These are phyloP conservation scores for Pelargonium nanum DNA, from an alignment of 345 rosid genomes.

Conservation along the genomic window DNA sequence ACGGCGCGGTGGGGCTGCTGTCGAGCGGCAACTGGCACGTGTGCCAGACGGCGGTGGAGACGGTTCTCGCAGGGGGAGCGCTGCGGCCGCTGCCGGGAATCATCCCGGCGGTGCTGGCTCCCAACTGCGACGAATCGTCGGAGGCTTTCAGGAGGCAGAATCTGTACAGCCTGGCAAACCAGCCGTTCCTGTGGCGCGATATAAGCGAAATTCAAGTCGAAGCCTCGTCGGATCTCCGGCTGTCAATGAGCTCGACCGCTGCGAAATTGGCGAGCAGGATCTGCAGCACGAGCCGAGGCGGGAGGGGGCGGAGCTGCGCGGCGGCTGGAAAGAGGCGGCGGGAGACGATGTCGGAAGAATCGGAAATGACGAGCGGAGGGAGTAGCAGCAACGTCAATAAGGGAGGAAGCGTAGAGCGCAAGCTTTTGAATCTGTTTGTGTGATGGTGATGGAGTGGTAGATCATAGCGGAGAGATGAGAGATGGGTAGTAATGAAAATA, in stretches of 20 bases:
- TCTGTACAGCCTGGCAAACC: background rate
- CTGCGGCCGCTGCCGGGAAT: background rate
- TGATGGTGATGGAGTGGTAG: too few species aligned
- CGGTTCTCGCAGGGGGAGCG: slow-evolving; percentile 22
- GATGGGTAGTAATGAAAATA: too few species aligned
- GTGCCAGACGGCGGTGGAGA: slow-evolving; percentile 30
- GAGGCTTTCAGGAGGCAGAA: slow-evolving; percentile 5
- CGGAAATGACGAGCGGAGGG: slow-evolving; percentile 25
- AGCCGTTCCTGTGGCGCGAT: too few species aligned
- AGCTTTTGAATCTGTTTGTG: slow-evolving; percentile 58
- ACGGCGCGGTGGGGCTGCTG: slow-evolving; percentile 33
- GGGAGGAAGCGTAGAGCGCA: slow-evolving; percentile 16
- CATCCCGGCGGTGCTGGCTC: too few species aligned
- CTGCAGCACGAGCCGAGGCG: slow-evolving; percentile 4
- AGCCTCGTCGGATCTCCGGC: too few species aligned
- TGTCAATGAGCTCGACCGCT: too few species aligned
- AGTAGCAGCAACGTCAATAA: too few species aligned
- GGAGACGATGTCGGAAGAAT: slow-evolving; percentile 19
- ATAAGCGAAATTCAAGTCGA: too few species aligned
- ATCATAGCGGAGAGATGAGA: too few species aligned
- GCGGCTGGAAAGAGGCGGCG: too few species aligned
- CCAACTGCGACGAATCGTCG: too few species aligned
- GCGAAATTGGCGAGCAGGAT: slow-evolving; percentile 11
- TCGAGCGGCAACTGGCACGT: slow-evolving; percentile 28
- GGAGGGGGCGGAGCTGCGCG: background rate